phyloP scores from a whole-genome alignment of 2,329 filamentous ascomycete species.

The Alternaria sp. region DNA sequence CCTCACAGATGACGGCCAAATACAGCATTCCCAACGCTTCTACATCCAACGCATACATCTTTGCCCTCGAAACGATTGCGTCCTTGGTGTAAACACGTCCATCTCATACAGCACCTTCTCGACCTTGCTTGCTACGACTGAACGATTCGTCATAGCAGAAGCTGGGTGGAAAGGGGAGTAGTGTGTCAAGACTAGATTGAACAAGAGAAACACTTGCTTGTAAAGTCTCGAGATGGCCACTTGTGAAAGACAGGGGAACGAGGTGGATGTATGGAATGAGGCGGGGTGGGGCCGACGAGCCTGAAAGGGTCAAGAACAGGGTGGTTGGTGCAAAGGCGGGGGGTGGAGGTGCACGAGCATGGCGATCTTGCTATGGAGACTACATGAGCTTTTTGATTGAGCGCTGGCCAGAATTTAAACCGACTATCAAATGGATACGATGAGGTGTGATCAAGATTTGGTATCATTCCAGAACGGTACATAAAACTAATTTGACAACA shows the following conservation, averaged over 20 bases:
- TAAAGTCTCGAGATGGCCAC: background rate
- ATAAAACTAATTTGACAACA: background rate
- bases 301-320: background rate
- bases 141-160: background rate
- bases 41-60: background rate
- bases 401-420: too few relatives aligned
- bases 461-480: constrained; percentile 14
- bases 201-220: background rate
- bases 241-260: background rate
- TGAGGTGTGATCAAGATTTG: background rate
- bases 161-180: background rate
- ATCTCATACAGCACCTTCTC: background rate
- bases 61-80: background rate
- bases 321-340: background rate
- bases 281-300: background rate
- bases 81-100: background rate
- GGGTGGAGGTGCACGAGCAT: background rate
- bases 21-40: background rate
- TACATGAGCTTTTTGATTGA: background rate
- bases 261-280: background rate
- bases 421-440: background rate
- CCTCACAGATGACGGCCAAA: background rate
- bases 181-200: background rate
- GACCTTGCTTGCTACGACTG: background rate
- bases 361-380: background rate